Percentiles rank a stretch among this genome's conserved stretches.
Conservation (phyloP, 108 stramenopile species). For the Bacterosira constricta region DNA sequence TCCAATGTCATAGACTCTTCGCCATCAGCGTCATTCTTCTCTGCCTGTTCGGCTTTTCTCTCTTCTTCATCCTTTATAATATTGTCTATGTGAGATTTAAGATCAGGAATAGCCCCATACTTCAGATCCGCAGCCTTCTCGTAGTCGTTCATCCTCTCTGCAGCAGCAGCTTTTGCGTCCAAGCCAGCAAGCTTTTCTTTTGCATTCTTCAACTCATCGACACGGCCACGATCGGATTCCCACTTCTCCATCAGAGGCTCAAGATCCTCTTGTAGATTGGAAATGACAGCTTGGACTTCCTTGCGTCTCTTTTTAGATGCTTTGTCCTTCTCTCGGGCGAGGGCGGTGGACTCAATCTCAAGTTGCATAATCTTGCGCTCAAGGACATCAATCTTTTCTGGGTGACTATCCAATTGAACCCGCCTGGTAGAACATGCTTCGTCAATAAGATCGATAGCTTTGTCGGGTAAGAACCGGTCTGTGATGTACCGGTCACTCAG, state of each 20-base stretch:
- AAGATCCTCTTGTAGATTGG: slow-evolving; percentile 71
- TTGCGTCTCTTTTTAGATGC: slow-evolving; percentile 71
- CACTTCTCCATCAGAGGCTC: slow-evolving; percentile 70
- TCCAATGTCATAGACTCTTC: slow-evolving; percentile 69
- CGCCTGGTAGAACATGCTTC: slow-evolving; percentile 93
- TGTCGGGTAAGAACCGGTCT: slow-evolving; percentile 93
- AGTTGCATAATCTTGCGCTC: slow-evolving; percentile 90
- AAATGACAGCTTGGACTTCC: slow-evolving; percentile 66
- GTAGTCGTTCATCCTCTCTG: slow-evolving; percentile 91
- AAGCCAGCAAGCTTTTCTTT: slow-evolving; percentile 87
- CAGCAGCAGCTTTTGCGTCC: slow-evolving; percentile 81
- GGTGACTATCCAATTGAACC: slow-evolving; percentile 88
- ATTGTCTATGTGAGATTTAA: slow-evolving; percentile 66
- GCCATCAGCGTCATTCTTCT: slow-evolving; percentile 25
- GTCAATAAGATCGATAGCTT: slow-evolving; percentile 95
- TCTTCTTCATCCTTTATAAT: slow-evolving; percentile 76
- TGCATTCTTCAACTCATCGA: slow-evolving; percentile 76
- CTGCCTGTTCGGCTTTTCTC: slow-evolving; percentile 51
- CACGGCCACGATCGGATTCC: slow-evolving; percentile 84
- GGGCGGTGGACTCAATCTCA: slow-evolving; percentile 94
- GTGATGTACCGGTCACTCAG: slow-evolving; percentile 95
- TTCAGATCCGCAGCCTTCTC: slow-evolving; percentile 93
- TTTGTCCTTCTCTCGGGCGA: slow-evolving; percentile 86
- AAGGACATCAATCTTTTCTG: slow-evolving; percentile 87
- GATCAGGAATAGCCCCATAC: slow-evolving; percentile 93